These are phyloP conservation scores for Carex parvula DNA, from an alignment of 176 grass and related monocot genomes.

Conservation along the genomic window DNA sequence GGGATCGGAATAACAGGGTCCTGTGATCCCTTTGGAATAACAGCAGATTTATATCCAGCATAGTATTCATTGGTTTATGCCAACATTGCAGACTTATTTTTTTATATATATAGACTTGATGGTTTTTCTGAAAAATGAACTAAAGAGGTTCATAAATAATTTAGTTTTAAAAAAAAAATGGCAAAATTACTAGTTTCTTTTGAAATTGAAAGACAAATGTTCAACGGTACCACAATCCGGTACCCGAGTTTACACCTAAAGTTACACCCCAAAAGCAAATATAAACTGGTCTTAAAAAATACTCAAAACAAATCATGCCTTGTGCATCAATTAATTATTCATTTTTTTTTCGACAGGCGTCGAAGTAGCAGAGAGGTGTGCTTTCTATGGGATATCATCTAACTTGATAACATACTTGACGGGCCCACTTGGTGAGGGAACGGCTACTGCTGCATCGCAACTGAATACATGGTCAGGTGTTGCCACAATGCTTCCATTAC, in stretches of 20 bases:
- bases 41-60: background rate
- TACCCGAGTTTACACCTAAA: no score
- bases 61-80: background rate
- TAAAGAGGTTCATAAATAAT: background rate
- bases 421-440: constrained; percentile 33
- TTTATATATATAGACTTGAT: background rate
- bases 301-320: background rate
- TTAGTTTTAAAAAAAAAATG: no score
- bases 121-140: background rate
- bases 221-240: no score
- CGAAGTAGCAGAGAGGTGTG: constrained; percentile 39
- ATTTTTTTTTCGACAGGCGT: constrained; percentile 6
- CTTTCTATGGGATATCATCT: constrained; percentile 31
- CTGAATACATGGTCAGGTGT: constrained; percentile 34
- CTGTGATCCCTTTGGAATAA: no score
- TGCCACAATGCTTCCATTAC: constrained; percentile 34
- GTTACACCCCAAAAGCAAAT: no score
- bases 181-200: no score
- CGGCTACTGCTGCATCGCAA: constrained; percentile 25
- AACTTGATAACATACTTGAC: constrained; percentile 48
- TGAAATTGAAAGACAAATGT: no score
- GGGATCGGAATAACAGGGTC: no score
- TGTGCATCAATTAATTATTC: background rate
- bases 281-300: no score
- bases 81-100: background rate